These are phyloP conservation scores for Vitis labrusca DNA, from an alignment of 164 flowering plant species.

Conservation along the genomic window DNA sequence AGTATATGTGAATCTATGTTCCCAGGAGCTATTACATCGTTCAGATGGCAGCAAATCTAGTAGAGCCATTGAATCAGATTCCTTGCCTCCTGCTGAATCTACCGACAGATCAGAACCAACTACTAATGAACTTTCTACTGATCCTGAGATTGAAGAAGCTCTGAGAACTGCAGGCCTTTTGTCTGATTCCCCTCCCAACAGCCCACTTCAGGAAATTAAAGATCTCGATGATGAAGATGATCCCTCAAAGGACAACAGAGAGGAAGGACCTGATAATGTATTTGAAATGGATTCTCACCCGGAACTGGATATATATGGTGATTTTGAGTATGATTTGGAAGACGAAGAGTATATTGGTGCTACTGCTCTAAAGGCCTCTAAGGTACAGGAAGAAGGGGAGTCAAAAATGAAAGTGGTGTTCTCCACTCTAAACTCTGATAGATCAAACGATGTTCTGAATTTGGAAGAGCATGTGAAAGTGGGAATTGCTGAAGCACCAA, in stretches of 20 bases:
- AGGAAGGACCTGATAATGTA: constrained; percentile 53
- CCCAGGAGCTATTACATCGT: constrained; percentile 66
- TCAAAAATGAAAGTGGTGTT: constrained; percentile 69
- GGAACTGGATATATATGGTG: constrained; percentile 87
- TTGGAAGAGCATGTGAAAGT: constrained; percentile 13
- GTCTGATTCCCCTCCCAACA: constrained; percentile 81
- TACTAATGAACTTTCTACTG: constrained; percentile 22
- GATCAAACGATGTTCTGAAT: constrained; percentile 18
- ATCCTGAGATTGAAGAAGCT: constrained; percentile 57
- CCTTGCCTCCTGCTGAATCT: constrained; percentile 18
- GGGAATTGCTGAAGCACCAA: constrained; percentile 17
- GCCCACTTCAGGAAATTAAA: constrained; percentile 41
- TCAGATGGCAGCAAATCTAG: constrained; percentile 23
- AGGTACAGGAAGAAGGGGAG: constrained; percentile 44
- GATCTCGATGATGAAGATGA: constrained; percentile 23
- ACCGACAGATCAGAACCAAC: constrained; percentile 27
- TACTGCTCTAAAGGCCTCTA: constrained; percentile 33
- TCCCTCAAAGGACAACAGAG: constrained; percentile 12
- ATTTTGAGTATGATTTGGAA: constrained; percentile 83
- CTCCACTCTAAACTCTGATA: constrained; percentile 45
- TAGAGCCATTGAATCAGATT: constrained; percentile 25
- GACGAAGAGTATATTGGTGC: constrained; percentile 67
- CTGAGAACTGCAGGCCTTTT: constrained; percentile 76
- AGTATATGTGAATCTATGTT: constrained; percentile 82
- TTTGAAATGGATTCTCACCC: constrained; percentile 68